phyloP scores from a whole-genome alignment of 305 asterid species.

The Plantago rigida region DNA sequence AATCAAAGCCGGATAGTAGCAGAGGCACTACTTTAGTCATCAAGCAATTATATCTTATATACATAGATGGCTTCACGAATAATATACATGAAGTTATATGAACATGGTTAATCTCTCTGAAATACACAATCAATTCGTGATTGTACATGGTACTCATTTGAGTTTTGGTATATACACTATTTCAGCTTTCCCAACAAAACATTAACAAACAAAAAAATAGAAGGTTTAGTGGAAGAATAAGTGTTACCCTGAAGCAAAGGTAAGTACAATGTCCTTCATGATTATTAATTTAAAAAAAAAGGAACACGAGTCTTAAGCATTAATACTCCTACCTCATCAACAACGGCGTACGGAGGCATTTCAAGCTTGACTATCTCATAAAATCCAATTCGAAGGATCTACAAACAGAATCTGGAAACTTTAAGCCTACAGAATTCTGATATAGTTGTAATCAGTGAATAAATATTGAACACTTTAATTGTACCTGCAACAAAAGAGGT shows the following conservation, averaged over 20 bases:
- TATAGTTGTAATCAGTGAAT: slow-evolving; percentile 1
- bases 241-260: not conserved
- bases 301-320: not conserved
- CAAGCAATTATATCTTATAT: not conserved
- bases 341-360: slow-evolving; percentile 90
- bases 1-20: slow-evolving; percentile 4
- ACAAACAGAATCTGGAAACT: slow-evolving; percentile 25
- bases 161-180: not conserved
- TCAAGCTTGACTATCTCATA: slow-evolving; percentile 82
- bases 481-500: slow-evolving; percentile 85
- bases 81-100: not conserved
- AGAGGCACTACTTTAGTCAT: slow-evolving; percentile 1
- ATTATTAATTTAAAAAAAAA: not conserved
- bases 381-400: slow-evolving; percentile 87
- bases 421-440: slow-evolving; percentile 7
- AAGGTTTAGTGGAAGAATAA: no score
- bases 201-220: no score
- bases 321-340: slow-evolving; percentile 63
- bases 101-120: not conserved
- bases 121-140: not conserved
- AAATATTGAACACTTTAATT: slow-evolving; percentile 2
- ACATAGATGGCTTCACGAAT: not conserved
- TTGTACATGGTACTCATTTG: not conserved
- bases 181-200: not conserved
- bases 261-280: not conserved